phyloP scores from a whole-genome alignment of 2,329 filamentous ascomycete species.

The Aquanectria penicillioides region DNA sequence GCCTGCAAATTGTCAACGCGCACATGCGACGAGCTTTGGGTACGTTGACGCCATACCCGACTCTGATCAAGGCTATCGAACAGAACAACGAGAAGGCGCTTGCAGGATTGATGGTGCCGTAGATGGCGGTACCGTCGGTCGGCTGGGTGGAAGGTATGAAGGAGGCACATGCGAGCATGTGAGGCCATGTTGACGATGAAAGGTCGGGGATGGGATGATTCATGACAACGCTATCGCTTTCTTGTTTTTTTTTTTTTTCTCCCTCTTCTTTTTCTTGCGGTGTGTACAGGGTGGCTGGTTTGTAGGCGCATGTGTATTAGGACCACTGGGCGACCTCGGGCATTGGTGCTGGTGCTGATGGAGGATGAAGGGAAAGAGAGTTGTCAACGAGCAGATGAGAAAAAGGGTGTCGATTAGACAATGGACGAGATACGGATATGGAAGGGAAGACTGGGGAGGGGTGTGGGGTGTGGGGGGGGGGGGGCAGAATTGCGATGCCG shows the following conservation, averaged over 20 bases:
- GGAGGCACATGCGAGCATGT: neutral
- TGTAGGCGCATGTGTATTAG: too few species aligned
- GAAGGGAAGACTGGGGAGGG: neutral
- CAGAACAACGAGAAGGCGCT: conserved; percentile 64
- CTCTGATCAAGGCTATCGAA: conserved; percentile 76
- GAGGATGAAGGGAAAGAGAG: neutral
- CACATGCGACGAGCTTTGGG: conserved; percentile 91
- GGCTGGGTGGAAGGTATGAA: neutral
- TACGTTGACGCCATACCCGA: conserved; percentile 86
- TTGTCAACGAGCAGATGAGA: neutral
- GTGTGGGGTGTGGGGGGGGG: neutral
- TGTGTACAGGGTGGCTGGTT: neutral
- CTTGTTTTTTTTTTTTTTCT: neutral
- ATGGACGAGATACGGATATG: neutral
- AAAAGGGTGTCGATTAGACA: neutral
- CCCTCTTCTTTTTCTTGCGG: too few species aligned
- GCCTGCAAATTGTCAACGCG: conserved; percentile 85
- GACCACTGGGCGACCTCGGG: neutral
- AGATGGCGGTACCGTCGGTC: conserved; percentile 15
- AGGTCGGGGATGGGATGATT: neutral
- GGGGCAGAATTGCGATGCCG: conserved; percentile 5
- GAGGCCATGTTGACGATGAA: neutral
- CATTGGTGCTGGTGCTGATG: neutral
- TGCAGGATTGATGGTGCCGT: conserved; percentile 50
- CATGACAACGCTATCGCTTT: neutral